Evolutionary conservation across 106 monocot genomes (phyloP), one percentile per base, ranked within the genome.

Genomic region (Dioscorea alata): DNA sequence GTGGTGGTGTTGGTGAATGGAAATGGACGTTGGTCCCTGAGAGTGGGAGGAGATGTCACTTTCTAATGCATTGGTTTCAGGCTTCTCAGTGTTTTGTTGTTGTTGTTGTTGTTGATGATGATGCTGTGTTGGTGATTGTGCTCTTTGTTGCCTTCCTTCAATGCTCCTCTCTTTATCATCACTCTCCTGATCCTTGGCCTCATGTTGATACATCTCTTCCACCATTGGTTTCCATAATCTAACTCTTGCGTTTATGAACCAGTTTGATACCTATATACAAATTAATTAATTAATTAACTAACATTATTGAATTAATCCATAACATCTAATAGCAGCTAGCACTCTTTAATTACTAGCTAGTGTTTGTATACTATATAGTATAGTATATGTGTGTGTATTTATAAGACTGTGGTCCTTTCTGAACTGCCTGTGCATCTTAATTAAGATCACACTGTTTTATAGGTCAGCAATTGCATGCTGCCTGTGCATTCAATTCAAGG

Each of bases 151-250:
- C 8, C 24, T 60, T 66, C 23, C 33, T 18, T 83, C 76, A n/a
- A 16, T 42, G 5, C 24, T 49, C 34, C 20, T 78, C 19, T 57
- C 72, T 18, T 48, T 28, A 2, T 58, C 70, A 0, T 68, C 80
- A 20, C n/a, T 58, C 24, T 61, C 68, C 13, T 96, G n/a, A n/a
- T n/a, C 88, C 60, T 81, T 90, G 66, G 80, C 49, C 59, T 97
- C 95, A 68, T 91, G 85, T 57, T 86, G 85, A 67, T 96, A 96
- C 95, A 96, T 96, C 23, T 96, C 95, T 65, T 96, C 95, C 48
- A 96, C 87, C 95, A 96, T 96, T 19, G 95, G 95, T 65, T 96
- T 96, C 94, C 94, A 95, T 66, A 95, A 79, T 48, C 94, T 70
- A 17, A 95, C 94, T 62, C 94, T 81, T 23, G 94, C 94, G 67